These are phyloP conservation scores for Phlebiopsis flavidoalba DNA, from an alignment of 768 basidiomycete species.

Conservation along the genomic window DNA sequence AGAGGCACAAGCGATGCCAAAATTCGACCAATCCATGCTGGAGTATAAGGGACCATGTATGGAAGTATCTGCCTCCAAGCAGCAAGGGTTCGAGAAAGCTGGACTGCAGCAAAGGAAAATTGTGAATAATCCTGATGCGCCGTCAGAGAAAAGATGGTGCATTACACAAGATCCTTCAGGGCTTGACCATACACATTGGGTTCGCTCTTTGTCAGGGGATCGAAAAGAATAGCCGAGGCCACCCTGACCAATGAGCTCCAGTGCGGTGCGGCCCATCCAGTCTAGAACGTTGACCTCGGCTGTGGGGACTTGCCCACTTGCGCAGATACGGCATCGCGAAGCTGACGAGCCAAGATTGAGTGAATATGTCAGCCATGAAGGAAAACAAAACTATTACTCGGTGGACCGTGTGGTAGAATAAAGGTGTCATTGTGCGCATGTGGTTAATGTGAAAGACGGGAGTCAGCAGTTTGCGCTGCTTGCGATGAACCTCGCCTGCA, in stretches of 20 bases:
- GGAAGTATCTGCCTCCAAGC: slow-evolving; percentile 6
- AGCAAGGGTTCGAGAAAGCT: not conserved
- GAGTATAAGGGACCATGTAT: slow-evolving; percentile 6
- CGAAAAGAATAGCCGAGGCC: slow-evolving; percentile 18
- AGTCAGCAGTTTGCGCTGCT: slow-evolving; percentile 26
- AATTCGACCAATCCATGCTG: slow-evolving; percentile 25
- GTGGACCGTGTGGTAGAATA: slow-evolving; percentile 20
- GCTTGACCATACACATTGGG: slow-evolving; percentile 11
- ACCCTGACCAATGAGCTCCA: slow-evolving; percentile 19
- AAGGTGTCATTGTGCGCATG: slow-evolving; percentile 21
- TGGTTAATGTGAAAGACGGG: slow-evolving; percentile 26
- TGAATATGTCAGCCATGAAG: not conserved
- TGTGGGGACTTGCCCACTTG: not conserved
- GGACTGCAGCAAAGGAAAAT: not conserved
- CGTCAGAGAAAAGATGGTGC: not conserved
- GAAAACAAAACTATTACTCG: slow-evolving; percentile 5
- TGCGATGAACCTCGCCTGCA: slow-evolving; percentile 11
- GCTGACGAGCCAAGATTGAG: not conserved
- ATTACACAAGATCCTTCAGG: slow-evolving; percentile 13
- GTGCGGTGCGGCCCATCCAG: slow-evolving; percentile 14
- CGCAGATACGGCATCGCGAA: not conserved
- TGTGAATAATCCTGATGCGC: slow-evolving; percentile 4
- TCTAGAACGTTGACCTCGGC: slow-evolving; percentile 11
- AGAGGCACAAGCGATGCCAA: slow-evolving; percentile 30
- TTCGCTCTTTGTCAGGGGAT: slow-evolving; percentile 3